A percentile compares a stretch with the other conserved stretches of the same genome.
Evolutionary conservation across 176 grass and related monocot genomes (phyloP).

Genomic region (Zea luxurians): DNA sequence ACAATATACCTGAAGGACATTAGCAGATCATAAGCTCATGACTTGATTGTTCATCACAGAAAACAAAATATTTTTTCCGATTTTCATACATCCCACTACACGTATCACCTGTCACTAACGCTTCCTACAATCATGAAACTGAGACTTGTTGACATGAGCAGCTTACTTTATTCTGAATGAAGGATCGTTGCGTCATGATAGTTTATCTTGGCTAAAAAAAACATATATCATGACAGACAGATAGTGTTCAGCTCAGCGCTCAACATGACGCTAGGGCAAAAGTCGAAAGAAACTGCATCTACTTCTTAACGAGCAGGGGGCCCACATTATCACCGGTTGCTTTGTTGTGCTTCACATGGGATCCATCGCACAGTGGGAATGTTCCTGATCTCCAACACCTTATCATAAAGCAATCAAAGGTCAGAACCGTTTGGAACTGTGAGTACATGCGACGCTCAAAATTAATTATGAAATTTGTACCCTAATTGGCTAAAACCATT

Average conservation of each 20-base stretch:
- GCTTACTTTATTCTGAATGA: conserved; percentile 13
- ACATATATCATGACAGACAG: conserved; percentile 1
- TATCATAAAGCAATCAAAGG: conserved; percentile 13
- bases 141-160: neutral
- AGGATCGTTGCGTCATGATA: neutral
- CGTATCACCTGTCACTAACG: neutral
- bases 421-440: neutral
- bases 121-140: neutral
- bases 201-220: neutral
- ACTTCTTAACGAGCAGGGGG: conserved; percentile 87
- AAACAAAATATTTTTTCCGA: neutral
- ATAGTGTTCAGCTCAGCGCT: conserved; percentile 2
- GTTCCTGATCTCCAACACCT: conserved; percentile 96
- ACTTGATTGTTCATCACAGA: neutral
- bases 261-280: conserved; percentile 4
- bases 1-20: neutral
- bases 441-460: neutral
- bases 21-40: conserved; percentile 9
- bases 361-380: conserved; percentile 90
- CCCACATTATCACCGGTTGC: conserved; percentile 92
- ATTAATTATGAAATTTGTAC: neutral
- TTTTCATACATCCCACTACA: neutral
- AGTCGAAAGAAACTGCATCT: conserved; percentile 15
- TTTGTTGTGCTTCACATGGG: conserved; percentile 97
- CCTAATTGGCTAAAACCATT: neutral